Evolutionary conservation across 208 protist genomes (phyloP).

Genomic region (Leishmania amazonensis): DNA sequence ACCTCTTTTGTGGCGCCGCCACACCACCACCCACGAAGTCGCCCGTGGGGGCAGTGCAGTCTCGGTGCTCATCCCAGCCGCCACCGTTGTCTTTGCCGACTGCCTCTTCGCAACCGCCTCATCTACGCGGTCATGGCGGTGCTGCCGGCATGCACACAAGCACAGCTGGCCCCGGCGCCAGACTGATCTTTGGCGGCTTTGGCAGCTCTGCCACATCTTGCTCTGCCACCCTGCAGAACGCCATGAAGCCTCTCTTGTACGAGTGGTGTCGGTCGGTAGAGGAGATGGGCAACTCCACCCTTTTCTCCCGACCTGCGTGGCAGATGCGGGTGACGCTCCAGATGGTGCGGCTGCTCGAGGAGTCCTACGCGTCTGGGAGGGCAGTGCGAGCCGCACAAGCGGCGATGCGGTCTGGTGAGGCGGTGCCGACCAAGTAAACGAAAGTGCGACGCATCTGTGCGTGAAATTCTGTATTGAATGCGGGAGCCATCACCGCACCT

Average conservation of each 20-base stretch:
- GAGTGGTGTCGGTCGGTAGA: slow-evolving; percentile 26
- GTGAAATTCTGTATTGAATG: not conserved
- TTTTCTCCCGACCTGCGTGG: slow-evolving; percentile 4
- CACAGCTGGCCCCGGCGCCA: not conserved
- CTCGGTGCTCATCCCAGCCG: not conserved
- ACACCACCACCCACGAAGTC: slow-evolving; percentile 7
- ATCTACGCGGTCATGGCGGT: not conserved
- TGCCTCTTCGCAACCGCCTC: not conserved
- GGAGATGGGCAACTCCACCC: slow-evolving; percentile 1
- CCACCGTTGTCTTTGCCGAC: not conserved
- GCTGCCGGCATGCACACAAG: not conserved
- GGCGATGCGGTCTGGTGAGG: slow-evolving; percentile 4
- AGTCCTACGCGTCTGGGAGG: slow-evolving; percentile 22
- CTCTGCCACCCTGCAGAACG: slow-evolving; percentile 17
- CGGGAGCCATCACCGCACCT: not conserved
- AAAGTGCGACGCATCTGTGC: not conserved
- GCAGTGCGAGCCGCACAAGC: slow-evolving; percentile 14
- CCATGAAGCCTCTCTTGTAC: slow-evolving; percentile 28
- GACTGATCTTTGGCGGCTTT: not conserved
- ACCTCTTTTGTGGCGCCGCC: slow-evolving; percentile 13
- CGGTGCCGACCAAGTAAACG: not conserved
- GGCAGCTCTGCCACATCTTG: slow-evolving; percentile 3
- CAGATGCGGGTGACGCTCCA: slow-evolving; percentile 14
- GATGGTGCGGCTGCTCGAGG: slow-evolving; percentile 25
- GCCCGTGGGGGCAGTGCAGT: not conserved